Base-by-base conservation (phyloP, 257 asterid genomes). In the Coffea canephora region DNA sequence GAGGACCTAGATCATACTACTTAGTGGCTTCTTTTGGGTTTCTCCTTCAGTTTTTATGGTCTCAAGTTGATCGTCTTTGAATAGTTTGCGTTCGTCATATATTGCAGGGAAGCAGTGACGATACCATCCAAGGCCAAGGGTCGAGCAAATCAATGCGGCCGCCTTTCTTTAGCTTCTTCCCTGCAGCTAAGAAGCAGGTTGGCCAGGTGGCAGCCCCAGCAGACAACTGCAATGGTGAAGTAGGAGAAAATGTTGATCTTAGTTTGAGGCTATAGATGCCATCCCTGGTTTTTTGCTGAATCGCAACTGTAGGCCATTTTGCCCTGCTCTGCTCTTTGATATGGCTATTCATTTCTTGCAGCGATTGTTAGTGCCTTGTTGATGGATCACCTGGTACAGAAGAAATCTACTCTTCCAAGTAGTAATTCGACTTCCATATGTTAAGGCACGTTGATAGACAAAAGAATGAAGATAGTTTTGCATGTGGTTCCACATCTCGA, bases 191-290 rank as follows among this genome's bases (percentile, higher is more conserved):
- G 76, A 12, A 73, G 79, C 88, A 78, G 71, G 78, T 8, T 43
- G 83, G 78, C 68, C 85, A 82, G 69, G 73, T 68, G 25, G 64
- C 88, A 54, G 79, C 65, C 25, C 43, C 73, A 66, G 78, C 64
- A 23, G 75, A 85, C 82, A 82, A 65, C 48, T 80, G 82, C 69
- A 77, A 78, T 14, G 83, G 84, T 46, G 89, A 84, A 67, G 87
- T 74, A 78, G 88, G 85, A 57, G 92, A 89, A 72, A 82, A 71
- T n/a, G 84, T 92, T 78, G 98, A 94, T 88, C 97, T 92, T 50
- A 88, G 82, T 86, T 85, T 94, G 69, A 94, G 90, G 89, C 89
- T 94, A 25, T 93, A 85, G 75, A 85, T 61, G 62, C 64, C 80
- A 39, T 43, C 14, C 46, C 12, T 1, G 25, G 54, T 36, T n/a